phyloP scores from a whole-genome alignment of 441 rosid genomes.

The Mallotus repandus region DNA sequence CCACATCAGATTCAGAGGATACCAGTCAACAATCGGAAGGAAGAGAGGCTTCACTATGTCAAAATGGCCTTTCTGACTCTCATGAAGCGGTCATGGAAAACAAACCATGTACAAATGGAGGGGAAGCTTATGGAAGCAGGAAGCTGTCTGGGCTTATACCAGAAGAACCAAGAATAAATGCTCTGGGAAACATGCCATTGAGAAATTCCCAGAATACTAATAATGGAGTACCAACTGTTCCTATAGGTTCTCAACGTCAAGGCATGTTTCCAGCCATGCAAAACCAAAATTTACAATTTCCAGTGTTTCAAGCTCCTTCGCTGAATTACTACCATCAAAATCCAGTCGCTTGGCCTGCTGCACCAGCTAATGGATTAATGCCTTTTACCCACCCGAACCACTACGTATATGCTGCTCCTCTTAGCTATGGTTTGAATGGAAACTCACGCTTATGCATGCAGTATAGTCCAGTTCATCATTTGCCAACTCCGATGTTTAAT shows the following conservation, averaged over 20 bases:
- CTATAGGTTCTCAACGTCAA: constrained; percentile 54
- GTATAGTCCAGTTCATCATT: constrained; percentile 57
- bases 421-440: constrained; percentile 60
- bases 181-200: constrained; percentile 33
- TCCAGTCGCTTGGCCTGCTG: constrained; percentile 78
- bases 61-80: constrained; percentile 40
- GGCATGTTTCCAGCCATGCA: constrained; percentile 47
- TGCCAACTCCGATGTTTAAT: constrained; percentile 48
- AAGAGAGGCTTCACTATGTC: constrained; percentile 47
- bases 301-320: constrained; percentile 65
- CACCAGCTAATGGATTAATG: constrained; percentile 62
- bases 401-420: constrained; percentile 60
- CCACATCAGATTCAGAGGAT: constrained; percentile 87
- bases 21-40: constrained; percentile 62
- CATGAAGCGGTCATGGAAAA: constrained; percentile 38
- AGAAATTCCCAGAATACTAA: constrained; percentile 41
- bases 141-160: constrained; percentile 33
- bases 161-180: constrained; percentile 33
- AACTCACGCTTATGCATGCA: constrained; percentile 62
- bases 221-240: constrained; percentile 35
- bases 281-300: constrained; percentile 55
- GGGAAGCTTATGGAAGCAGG: constrained; percentile 34
- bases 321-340: constrained; percentile 82
- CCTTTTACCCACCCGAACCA: constrained; percentile 57
- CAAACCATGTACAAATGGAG: constrained; percentile 32